A percentile compares a stretch with the other conserved stretches of the same genome.
These are phyloP conservation scores for Plasmodium yoelii DNA, from an alignment of 169 alveolate species.

Conservation along the genomic window DNA sequence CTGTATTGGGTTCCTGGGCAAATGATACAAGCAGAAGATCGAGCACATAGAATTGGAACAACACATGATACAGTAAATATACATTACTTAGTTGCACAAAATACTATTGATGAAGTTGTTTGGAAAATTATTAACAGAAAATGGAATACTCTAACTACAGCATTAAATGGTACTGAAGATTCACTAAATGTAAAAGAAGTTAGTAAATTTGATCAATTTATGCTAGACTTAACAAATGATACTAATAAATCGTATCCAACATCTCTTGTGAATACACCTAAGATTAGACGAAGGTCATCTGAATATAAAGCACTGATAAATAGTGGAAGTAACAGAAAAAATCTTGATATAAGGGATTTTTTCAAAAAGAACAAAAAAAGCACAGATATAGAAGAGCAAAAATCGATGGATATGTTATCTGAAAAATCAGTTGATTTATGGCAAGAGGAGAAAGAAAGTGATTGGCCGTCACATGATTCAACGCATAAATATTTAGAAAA, in stretches of 20 bases:
- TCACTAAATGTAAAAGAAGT: constrained; percentile 70
- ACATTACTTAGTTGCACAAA: constrained; percentile 91
- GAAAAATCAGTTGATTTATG: too few relatives aligned
- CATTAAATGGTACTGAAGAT: constrained; percentile 82
- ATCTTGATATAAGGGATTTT: constrained; percentile 58
- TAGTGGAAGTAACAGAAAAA: constrained; percentile 3
- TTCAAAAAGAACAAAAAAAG: not conserved
- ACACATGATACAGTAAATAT: constrained; percentile 84
- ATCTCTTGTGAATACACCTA: constrained; percentile 48
- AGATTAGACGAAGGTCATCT: constrained; percentile 34
- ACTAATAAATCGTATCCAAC: constrained; percentile 69
- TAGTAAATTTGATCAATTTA: constrained; percentile 53
- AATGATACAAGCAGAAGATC: constrained; percentile 98
- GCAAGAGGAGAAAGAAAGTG: too few relatives aligned
- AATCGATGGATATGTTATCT: too few relatives aligned
- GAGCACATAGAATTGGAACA: constrained; percentile 97
- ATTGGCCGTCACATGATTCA: too few relatives aligned
- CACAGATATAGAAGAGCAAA: too few relatives aligned
- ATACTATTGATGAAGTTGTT: constrained; percentile 86
- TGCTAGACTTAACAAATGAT: constrained; percentile 62
- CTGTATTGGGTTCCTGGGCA: constrained; percentile 98
- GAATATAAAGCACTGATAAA: constrained; percentile 23
- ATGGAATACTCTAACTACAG: constrained; percentile 87
- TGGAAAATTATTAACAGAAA: constrained; percentile 86
- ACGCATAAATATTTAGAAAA: constrained; percentile 32